Conservation (phyloP, 306 rosid genomes). For the Medicago lupulina region DNA sequence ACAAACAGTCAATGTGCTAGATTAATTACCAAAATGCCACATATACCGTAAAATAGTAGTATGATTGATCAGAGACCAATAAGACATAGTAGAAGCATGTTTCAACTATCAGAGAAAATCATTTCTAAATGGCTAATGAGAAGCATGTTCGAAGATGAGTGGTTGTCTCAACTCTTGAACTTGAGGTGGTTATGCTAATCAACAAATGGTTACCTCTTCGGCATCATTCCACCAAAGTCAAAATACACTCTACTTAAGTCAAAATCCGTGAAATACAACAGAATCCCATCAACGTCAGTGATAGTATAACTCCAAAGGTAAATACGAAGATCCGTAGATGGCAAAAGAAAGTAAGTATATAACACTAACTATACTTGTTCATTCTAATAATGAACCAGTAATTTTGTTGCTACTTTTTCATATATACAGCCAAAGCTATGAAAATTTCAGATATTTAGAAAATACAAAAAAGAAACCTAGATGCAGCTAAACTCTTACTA, state of each 20-base stretch:
- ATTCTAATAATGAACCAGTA: constrained; percentile 13
- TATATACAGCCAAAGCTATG: constrained; percentile 23
- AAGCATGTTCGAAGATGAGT: constrained; percentile 17
- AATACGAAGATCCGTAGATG: background rate
- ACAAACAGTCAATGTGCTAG: constrained; percentile 26
- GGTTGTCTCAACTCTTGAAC: constrained; percentile 17
- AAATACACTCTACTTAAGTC: constrained; percentile 28
- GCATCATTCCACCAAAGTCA: constrained; percentile 33
- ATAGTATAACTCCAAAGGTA: constrained; percentile 10
- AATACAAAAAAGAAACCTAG: constrained; percentile 8
- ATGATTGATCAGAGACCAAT: constrained; percentile 34
- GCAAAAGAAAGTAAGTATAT: constrained; percentile 29
- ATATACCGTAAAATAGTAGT: constrained; percentile 20
- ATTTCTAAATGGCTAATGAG: constrained; percentile 14
- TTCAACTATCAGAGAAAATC: constrained; percentile 17
- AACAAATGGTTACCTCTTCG: constrained; percentile 4
- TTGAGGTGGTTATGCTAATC: background rate
- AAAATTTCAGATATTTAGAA: background rate
- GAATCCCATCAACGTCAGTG: constrained; percentile 8
- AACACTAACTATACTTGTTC: constrained; percentile 17
- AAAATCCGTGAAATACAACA: constrained; percentile 30
- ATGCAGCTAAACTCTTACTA: background rate
- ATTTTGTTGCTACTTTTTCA: constrained; percentile 6
- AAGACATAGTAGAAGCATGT: constrained; percentile 18
- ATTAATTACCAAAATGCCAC: constrained; percentile 13